phyloP scores from a whole-genome alignment of 352 stramenopile species.

The Globisporangium mamillatum region DNA sequence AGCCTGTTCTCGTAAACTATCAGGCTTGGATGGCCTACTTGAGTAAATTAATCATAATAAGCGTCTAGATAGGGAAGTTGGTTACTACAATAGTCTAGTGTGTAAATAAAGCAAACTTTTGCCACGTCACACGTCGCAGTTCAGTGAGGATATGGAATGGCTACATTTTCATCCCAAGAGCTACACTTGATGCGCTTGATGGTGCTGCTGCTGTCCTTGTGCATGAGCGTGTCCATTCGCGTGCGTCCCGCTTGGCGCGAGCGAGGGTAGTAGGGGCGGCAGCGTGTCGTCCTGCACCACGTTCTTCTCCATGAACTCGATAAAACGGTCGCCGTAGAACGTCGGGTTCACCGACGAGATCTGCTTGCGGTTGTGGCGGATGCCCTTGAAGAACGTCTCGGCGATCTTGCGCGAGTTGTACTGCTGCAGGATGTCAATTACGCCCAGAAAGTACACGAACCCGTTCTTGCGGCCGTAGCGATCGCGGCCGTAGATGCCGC shows the following conservation, averaged over 20 bases:
- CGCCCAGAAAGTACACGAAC: conserved; percentile 88
- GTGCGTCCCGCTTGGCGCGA: not conserved
- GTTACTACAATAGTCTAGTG: not conserved
- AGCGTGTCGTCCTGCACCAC: conserved; percentile 66
- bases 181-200: conserved; percentile 13
- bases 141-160: not conserved
- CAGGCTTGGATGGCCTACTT: not conserved
- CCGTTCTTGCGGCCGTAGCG: conserved; percentile 65
- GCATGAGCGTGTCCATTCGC: not conserved
- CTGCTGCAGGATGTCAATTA: conserved; percentile 94
- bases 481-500: conserved; percentile 66
- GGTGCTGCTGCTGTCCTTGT: not conserved
- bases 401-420: conserved; percentile 91
- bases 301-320: conserved; percentile 86
- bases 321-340: conserved; percentile 90
- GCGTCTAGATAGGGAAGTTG: not conserved
- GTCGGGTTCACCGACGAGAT: conserved; percentile 85
- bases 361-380: conserved; percentile 83
- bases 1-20: not conserved
- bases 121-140: conserved; percentile 2
- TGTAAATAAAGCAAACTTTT: not conserved
- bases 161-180: conserved; percentile 3
- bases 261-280: conserved; percentile 18
- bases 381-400: conserved; percentile 88
- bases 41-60: not conserved